Percentiles rank a stretch among this genome's conserved stretches.
phyloP scores from a whole-genome alignment of 805 yeast species.

The Diddensiella transvaalensis region DNA sequence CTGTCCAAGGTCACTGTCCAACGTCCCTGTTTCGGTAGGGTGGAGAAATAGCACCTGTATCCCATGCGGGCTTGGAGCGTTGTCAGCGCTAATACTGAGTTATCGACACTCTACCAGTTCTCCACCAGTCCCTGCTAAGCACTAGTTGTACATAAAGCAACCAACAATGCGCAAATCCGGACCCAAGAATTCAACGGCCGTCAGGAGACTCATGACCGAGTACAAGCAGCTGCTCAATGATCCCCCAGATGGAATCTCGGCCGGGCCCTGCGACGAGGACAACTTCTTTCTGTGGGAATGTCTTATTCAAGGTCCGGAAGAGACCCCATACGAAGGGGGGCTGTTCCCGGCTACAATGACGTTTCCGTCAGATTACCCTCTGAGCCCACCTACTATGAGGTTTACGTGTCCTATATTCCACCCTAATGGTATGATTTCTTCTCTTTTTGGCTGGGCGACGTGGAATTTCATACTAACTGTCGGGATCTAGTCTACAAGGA shows the following conservation, averaged over 20 bases:
- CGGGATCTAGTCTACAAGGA: slow-evolving; percentile 72
- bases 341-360: slow-evolving; percentile 72
- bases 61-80: too few relatives aligned
- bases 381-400: slow-evolving; percentile 72
- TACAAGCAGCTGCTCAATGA: slow-evolving; percentile 80
- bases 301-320: slow-evolving; percentile 76
- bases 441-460: too few relatives aligned
- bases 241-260: slow-evolving; percentile 92
- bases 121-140: too few relatives aligned
- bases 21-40: too few relatives aligned
- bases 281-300: slow-evolving; percentile 82
- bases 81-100: too few relatives aligned
- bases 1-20: too few relatives aligned
- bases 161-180: neutral
- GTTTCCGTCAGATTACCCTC: slow-evolving; percentile 78
- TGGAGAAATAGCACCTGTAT: too few relatives aligned
- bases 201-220: slow-evolving; percentile 80
- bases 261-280: slow-evolving; percentile 80
- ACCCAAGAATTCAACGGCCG: slow-evolving; percentile 55
- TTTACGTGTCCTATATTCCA: slow-evolving; percentile 82
- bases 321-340: slow-evolving; percentile 82
- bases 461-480: too few relatives aligned
- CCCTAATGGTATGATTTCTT: slow-evolving; percentile 62
- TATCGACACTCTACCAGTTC: too few relatives aligned
- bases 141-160: too few relatives aligned